Evolutionary conservation across 768 basidiomycete species (phyloP), one percentile per base, ranked within the genome.

Genomic region (Collybia sordida): DNA sequence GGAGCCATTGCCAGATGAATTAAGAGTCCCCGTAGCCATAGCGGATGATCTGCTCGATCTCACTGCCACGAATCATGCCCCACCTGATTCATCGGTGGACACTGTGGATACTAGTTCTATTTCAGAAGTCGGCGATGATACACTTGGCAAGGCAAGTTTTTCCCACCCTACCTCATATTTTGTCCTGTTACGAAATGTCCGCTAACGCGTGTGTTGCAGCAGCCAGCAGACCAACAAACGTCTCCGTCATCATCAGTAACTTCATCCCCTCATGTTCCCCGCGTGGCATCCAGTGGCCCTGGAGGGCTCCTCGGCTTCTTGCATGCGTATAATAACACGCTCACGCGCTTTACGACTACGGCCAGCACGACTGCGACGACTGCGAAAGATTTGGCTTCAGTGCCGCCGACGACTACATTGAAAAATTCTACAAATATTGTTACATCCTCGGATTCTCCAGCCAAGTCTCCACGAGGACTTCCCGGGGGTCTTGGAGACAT

Each of bases 231-330:
- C 23, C 56, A 52, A 45, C 50, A 53, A 42, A 47, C 43, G 18
- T 42, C 44, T 17, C 39, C 55, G 31, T 27, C 45, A 23, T 47
- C 55, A 15, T 21, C 58, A 44, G 41, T 54, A 42, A 54, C 38
- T 40, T 23, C 50, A 50, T 55, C 45, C 6, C 53, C 59, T 56
- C 55, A 50, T 50, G 55, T 51, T 24, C 42, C 50, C 27, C 57
- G 59, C 56, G 58, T 57, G 58, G 62, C 57, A 19, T 47, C 64
- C 39, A 14, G 22, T 11, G 34, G 35, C 24, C 34, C 34, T 15
- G 65, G 68, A 31, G 78, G 83, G 3, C 65, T 88, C 37, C 67
- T 86, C 22, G 74, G 80, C 27, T 87, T 88, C 67, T 62, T 85
- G 52, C 79, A 82, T 41, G 68, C 73, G 35, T 86, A 85, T 63